These are phyloP conservation scores for Eucalyptus cloeziana DNA, from an alignment of 345 rosid genomes.

Conservation along the genomic window DNA sequence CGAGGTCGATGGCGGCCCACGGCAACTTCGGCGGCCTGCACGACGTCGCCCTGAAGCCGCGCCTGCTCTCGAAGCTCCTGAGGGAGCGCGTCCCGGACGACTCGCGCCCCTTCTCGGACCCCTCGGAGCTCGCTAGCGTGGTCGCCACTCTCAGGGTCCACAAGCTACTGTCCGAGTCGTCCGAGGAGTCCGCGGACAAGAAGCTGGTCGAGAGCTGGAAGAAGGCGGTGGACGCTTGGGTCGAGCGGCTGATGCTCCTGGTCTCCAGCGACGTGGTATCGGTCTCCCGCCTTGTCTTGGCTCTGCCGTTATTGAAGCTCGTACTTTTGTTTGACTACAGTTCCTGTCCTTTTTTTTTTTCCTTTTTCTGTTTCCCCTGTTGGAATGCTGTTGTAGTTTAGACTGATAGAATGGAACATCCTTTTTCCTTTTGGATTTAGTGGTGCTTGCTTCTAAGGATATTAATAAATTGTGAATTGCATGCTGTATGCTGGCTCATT, in stretches of 20 bases:
- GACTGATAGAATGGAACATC: not conserved
- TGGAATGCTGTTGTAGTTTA: not conserved
- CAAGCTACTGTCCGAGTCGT: conserved; percentile 38
- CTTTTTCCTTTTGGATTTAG: not conserved
- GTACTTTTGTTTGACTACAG: not conserved
- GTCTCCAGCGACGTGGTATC: conserved; percentile 41
- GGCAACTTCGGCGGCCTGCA: conserved; percentile 30
- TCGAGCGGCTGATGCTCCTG: conserved; percentile 26
- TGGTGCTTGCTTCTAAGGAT: not conserved
- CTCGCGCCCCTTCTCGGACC: conserved; percentile 25
- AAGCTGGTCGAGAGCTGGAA: conserved; percentile 32
- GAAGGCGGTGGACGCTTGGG: conserved; percentile 71
- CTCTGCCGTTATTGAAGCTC: not conserved
- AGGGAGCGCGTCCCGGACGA: conserved; percentile 50
- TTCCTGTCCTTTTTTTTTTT: not conserved
- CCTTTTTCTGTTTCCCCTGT: not conserved
- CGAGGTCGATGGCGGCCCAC: conserved; percentile 18
- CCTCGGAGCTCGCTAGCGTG: conserved; percentile 27
- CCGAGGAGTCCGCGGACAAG: conserved; percentile 3
- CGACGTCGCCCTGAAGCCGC: conserved; percentile 48
- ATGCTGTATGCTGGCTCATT: not conserved
- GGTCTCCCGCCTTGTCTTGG: not conserved
- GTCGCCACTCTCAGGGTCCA: conserved; percentile 33
- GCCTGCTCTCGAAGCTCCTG: conserved; percentile 36
- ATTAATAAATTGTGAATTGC: not conserved